A percentile compares a stretch with the other conserved stretches of the same genome.
These are phyloP conservation scores for Chrysophaeum taylorii DNA, from an alignment of 352 stramenopile species.

Conservation along the genomic window DNA sequence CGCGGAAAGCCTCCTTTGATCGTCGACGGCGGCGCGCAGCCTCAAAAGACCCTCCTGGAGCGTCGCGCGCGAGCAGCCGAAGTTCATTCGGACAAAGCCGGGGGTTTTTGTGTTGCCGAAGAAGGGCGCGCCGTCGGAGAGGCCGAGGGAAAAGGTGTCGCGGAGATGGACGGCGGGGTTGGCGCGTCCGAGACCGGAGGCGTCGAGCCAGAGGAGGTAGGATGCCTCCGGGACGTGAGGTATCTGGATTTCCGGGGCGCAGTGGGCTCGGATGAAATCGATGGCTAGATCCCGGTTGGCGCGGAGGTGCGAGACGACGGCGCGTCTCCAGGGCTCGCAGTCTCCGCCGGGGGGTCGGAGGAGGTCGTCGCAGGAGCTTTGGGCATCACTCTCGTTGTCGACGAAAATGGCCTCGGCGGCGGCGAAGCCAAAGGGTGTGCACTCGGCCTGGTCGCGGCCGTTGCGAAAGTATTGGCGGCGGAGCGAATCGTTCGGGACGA, in stretches of 20 bases:
- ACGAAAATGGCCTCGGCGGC: not conserved
- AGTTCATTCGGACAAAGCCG: conserved; percentile 24
- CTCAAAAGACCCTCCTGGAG: conserved; percentile 15
- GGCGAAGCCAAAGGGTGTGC: not conserved
- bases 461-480: conserved; percentile 8
- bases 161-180: not conserved
- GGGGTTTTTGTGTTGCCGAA: conserved; percentile 18
- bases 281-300: not conserved
- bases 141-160: conserved; percentile 9
- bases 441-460: conserved; percentile 11
- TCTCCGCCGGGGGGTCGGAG: not conserved
- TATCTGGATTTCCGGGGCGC: not conserved
- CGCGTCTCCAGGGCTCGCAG: conserved; percentile 2
- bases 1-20: too few relatives aligned
- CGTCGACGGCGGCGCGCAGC: not conserved
- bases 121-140: conserved; percentile 16
- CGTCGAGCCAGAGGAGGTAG: conserved; percentile 12
- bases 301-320: not conserved
- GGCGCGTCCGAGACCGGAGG: not conserved
- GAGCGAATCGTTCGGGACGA: conserved; percentile 18
- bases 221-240: not conserved
- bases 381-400: not conserved
- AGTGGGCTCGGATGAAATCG: not conserved
- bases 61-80: conserved; percentile 16
- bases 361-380: not conserved